Base-by-base conservation (phyloP, 768 basidiomycete species). In the Suillus bovinus region DNA sequence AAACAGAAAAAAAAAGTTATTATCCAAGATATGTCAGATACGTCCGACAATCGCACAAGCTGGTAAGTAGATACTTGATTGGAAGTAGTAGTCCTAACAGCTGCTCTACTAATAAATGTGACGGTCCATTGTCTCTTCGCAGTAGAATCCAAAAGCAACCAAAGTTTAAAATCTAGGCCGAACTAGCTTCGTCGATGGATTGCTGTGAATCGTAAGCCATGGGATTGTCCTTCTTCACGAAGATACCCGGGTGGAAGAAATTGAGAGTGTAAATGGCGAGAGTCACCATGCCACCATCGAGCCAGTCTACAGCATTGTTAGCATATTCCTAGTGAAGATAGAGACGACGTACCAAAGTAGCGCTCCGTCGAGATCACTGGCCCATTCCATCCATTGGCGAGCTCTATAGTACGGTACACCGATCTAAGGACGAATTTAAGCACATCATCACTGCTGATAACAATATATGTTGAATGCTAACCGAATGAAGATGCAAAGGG, bases 231-330 rank as follows among this genome's bases (percentile, higher is more conserved):
- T 22, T 22, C 33, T 44, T 34, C 22, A 83, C 70, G 27, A 82
- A 71, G 24, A 69, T 58, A 5, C 79, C 81, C 8, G 83, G 83
- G 66, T 83, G 81, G 60, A 78, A 71, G 61, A 83, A 49, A 68
- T 82, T 83, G 39, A 83, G 68, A 0, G 77, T 72, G 65, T 73
- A 79, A 49, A 84, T 78, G 0, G 82, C 81, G 7, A 84, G 68
- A 5, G 74, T 66, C 44, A 84, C 75, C 77, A 82, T 79, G 8
- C 72, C 76, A 24, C 80, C 84, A 67, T 86, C 85, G 33, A 85
- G 73, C 9, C 80, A 72, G 66, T 84, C 84, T 84, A 66, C 24
- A 61, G 2, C 10, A 52, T 42, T 20, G 16, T n/a, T 7, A 52
- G 63, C 16, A 31, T 42, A 13, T 39, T 29, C 27, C 1, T 29